Evolutionary conservation across 2,329 filamentous ascomycete genomes (phyloP), one percentile per base, ranked within the genome.

Genomic region (Penicillium olsonii): DNA sequence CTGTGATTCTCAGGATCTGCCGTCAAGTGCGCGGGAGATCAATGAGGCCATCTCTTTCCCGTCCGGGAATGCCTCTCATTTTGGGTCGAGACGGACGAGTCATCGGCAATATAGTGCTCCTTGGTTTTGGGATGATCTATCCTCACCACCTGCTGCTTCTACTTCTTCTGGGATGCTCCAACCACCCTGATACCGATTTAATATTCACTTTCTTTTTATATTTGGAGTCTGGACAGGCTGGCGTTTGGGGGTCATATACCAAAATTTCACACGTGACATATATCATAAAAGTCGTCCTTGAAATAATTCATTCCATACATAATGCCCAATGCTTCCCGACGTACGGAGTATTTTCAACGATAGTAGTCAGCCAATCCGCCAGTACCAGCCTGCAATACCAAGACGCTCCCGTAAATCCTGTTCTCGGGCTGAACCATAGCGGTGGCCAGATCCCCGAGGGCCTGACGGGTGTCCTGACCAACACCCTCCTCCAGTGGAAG

Each of bases 341-440:
- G 4, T 24, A 5, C 22, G 34, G 20, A 27, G 19, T 26, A 45
- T 27, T 8, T 20, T 53, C 54, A 44, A 14, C 24, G 45, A 24
- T 50, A 45, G 39, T 54, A 34, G 33, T 19, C 38, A 34, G 40
- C 11, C 9, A 42, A 29, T 2, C 33, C 27, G 24, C 26, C 24
- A 58, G 43, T 56, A 42, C 70, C 75, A 31, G 85, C 86, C 70
- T 90, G 84, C 22, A 92, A 78, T 46, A 91, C 81, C 45, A 91
- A 72, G 20, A 91, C 71, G 67, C 87, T 90, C 0, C 85, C 83
- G 55, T 78, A 80, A n/a, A 87, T 69, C 11, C 78, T 80, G 37
- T 75, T 76, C 43, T 77, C 77, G 37, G 84, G 78, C n/a, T 87
- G 69, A 48, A 78, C 76, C 65, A 76, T 64, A 4, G 64, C 68